Conservation (phyloP, 768 basidiomycete genomes). For the Tubosaeta sp. region DNA sequence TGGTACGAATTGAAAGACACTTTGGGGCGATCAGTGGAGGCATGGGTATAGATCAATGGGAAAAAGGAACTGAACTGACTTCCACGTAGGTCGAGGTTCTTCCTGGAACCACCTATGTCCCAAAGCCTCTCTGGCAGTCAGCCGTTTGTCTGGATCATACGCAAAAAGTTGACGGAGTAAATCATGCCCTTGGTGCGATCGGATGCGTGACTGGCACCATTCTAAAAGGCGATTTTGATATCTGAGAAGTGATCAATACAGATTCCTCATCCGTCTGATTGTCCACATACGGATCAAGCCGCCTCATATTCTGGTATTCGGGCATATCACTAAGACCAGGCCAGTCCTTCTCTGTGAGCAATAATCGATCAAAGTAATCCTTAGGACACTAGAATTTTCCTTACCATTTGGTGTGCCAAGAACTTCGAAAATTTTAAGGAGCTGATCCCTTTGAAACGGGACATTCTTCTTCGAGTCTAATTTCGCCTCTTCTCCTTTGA, state of each 20-base stretch:
- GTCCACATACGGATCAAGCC: conserved; percentile 62
- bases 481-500: conserved; percentile 99
- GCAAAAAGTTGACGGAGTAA: conserved; percentile 82
- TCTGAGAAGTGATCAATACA: conserved; percentile 28
- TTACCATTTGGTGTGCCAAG: conserved; percentile 83
- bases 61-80: conserved; percentile 49
- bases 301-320: conserved; percentile 79
- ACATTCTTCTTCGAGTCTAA: conserved; percentile 95
- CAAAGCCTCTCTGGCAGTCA: conserved; percentile 79
- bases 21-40: conserved; percentile 24
- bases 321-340: conserved; percentile 80
- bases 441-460: conserved; percentile 94
- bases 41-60: conserved; percentile 4
- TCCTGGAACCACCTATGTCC: conserved; percentile 90
- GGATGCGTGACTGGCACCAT: conserved; percentile 72
- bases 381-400: neutral
- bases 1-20: conserved; percentile 68
- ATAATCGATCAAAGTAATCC: conserved; percentile 1
- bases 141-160: conserved; percentile 84
- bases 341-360: conserved; percentile 76
- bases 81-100: conserved; percentile 79
- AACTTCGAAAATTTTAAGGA: conserved; percentile 94
- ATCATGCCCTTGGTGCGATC: conserved; percentile 64
- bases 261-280: neutral
- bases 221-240: conserved; percentile 58